Conservation (phyloP, 495 filamentous ascomycete genomes). For the Hapsidospora chrysogenum region DNA sequence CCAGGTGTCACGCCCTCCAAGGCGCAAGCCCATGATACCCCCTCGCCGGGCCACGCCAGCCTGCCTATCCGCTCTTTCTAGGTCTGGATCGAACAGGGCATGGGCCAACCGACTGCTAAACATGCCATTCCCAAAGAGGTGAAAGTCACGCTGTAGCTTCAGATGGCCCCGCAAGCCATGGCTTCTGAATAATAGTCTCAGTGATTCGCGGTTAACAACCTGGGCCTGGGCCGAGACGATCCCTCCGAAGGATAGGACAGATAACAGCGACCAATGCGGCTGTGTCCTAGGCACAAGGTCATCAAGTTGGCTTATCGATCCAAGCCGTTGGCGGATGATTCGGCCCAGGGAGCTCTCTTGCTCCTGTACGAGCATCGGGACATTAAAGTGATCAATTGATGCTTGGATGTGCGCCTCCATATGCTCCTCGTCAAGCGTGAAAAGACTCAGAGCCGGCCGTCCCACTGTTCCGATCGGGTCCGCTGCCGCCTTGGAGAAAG, state of each 20-base stretch:
- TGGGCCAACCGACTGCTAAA: conserved; percentile 65
- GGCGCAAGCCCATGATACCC: conserved; percentile 60
- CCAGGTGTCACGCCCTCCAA: conserved; percentile 67
- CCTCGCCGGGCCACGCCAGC: conserved; percentile 49
- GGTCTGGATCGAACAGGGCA: conserved; percentile 75
- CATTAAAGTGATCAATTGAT: conserved; percentile 12
- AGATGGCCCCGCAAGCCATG: conserved; percentile 64
- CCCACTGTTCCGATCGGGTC: too few species aligned
- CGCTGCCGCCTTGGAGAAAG: too few species aligned
- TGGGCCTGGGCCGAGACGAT: conserved; percentile 56
- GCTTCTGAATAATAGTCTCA: conserved; percentile 63
- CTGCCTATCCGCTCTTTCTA: conserved; percentile 59
- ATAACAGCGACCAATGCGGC: conserved; percentile 56
- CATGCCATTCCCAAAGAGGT: conserved; percentile 68
- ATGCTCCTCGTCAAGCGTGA: conserved; percentile 30
- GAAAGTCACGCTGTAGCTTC: conserved; percentile 58
- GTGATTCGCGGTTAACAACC: conserved; percentile 58
- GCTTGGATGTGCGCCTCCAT: conserved; percentile 29
- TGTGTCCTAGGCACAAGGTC: conserved; percentile 9
- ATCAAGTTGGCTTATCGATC: too few species aligned
- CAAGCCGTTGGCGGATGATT: conserved; percentile 13
- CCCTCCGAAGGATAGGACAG: conserved; percentile 60
- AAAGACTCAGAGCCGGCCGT: conserved; percentile 22
- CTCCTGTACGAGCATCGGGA: too few species aligned
- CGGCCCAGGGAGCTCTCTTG: conserved; percentile 14